A percentile compares a stretch with the other conserved stretches of the same genome.
Conservation (phyloP, 768 basidiomycete genomes). For the Hericium alpestre region DNA sequence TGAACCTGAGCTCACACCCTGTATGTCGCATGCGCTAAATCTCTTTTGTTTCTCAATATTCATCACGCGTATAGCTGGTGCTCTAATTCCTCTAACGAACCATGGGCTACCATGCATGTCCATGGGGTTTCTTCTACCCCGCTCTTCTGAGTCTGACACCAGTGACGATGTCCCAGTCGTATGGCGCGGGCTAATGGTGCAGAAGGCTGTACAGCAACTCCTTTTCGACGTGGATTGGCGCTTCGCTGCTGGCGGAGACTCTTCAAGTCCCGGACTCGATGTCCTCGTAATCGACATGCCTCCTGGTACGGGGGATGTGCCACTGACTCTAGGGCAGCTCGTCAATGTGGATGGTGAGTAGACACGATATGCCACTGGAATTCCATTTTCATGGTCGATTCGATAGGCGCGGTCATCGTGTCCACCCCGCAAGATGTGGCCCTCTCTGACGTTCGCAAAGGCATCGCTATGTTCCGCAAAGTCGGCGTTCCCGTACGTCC, state of each 20-base stretch:
- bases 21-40: slow-evolving; percentile 29
- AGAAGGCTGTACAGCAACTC: slow-evolving; percentile 93
- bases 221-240: slow-evolving; percentile 95
- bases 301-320: slow-evolving; percentile 94
- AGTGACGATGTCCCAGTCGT: slow-evolving; percentile 73
- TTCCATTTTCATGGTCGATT: neutral
- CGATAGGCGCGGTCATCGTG: slow-evolving; percentile 78
- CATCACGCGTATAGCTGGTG: slow-evolving; percentile 37
- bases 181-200: slow-evolving; percentile 97
- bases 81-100: slow-evolving; percentile 72
- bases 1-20: slow-evolving; percentile 66
- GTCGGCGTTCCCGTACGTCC: slow-evolving; percentile 70
- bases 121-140: slow-evolving; percentile 87
- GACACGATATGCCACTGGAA: neutral
- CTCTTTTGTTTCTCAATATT: neutral
- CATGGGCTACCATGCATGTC: slow-evolving; percentile 93
- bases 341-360: slow-evolving; percentile 70
- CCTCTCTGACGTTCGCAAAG: slow-evolving; percentile 83
- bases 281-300: slow-evolving; percentile 92
- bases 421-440: slow-evolving; percentile 96
- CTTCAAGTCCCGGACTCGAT: slow-evolving; percentile 50
- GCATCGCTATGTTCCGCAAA: slow-evolving; percentile 87
- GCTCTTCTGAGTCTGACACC: slow-evolving; percentile 32
- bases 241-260: slow-evolving; percentile 14
- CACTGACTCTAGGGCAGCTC: slow-evolving; percentile 81